Evolutionary conservation across 169 alveolate genomes (phyloP).

Genomic region (Plasmodium fragile): DNA sequence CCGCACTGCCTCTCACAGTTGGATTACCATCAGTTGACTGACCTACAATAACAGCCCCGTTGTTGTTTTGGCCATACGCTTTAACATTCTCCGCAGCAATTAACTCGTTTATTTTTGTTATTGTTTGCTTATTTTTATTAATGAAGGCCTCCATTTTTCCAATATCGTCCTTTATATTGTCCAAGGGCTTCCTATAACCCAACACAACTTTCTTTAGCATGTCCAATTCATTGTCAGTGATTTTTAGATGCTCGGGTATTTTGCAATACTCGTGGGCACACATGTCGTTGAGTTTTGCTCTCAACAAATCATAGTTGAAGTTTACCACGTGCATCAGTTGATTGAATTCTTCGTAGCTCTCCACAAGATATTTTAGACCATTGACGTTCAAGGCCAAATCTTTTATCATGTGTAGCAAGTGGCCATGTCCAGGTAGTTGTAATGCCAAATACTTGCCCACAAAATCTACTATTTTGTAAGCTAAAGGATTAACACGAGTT

Average conservation of each 20-base stretch:
- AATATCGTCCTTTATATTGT: slow-evolving; percentile 38
- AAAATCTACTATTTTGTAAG: not conserved
- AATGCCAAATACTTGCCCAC: not conserved
- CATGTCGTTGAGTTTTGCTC: slow-evolving; percentile 45
- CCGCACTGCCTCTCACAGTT: not conserved
- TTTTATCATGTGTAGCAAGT: not conserved
- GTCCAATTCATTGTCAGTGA: slow-evolving; percentile 13
- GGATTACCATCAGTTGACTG: not conserved
- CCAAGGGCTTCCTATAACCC: slow-evolving; percentile 58
- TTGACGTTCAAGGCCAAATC: not conserved
- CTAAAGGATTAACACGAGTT: not conserved
- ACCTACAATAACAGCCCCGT: too few relatives aligned
- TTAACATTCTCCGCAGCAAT: not conserved
- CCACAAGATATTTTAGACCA: slow-evolving; percentile 55
- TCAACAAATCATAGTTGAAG: slow-evolving; percentile 49
- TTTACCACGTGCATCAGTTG: slow-evolving; percentile 33
- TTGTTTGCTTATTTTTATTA: not conserved
- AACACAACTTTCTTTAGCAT: slow-evolving; percentile 37
- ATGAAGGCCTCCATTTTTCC: slow-evolving; percentile 21
- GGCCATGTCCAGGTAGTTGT: not conserved
- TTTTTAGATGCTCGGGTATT: slow-evolving; percentile 53
- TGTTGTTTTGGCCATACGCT: not conserved
- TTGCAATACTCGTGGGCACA: slow-evolving; percentile 11
- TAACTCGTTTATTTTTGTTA: not conserved
- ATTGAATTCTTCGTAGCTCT: slow-evolving; percentile 51